These are phyloP conservation scores for Rhizopogon vesiculosus DNA, from an alignment of 768 basidiomycete genomes.

Conservation along the genomic window DNA sequence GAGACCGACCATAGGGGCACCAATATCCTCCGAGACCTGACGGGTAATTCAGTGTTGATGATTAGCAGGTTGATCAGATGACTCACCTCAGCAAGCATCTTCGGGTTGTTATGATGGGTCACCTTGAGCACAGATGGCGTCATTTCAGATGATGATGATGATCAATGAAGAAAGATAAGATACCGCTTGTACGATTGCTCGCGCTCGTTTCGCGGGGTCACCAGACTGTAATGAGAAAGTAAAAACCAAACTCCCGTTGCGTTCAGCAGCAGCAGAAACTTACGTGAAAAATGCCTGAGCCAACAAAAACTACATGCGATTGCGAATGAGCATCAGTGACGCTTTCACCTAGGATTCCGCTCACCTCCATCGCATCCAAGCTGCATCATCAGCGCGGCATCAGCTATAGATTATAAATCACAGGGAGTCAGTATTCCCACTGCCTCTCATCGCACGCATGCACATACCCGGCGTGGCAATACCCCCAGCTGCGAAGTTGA, in stretches of 20 bases:
- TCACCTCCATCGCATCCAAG: conserved; percentile 93
- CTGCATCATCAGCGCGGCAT: conserved; percentile 99
- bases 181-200: conserved; percentile 95
- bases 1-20: conserved; percentile 90
- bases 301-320: conserved; percentile 77
- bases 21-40: conserved; percentile 77
- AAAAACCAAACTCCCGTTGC: not conserved
- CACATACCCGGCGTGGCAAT: conserved; percentile 80
- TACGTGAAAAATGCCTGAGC: conserved; percentile 95
- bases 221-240: conserved; percentile 54
- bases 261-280: conserved; percentile 21
- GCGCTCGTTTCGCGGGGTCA: conserved; percentile 90
- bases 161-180: conserved; percentile 10
- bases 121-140: conserved; percentile 39
- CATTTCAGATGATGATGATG: not conserved
- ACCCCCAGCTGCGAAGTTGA: conserved; percentile 95
- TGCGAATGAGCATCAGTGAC: not conserved
- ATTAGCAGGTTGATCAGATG: conserved; percentile 2
- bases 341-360: conserved; percentile 16
- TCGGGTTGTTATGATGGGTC: conserved; percentile 94
- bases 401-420: conserved; percentile 42
- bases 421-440: not conserved
- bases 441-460: not conserved
- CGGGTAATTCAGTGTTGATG: not conserved
- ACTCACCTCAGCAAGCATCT: conserved; percentile 79